phyloP scores from a whole-genome alignment of 768 basidiomycete species.

The Trametes sanguinea region DNA sequence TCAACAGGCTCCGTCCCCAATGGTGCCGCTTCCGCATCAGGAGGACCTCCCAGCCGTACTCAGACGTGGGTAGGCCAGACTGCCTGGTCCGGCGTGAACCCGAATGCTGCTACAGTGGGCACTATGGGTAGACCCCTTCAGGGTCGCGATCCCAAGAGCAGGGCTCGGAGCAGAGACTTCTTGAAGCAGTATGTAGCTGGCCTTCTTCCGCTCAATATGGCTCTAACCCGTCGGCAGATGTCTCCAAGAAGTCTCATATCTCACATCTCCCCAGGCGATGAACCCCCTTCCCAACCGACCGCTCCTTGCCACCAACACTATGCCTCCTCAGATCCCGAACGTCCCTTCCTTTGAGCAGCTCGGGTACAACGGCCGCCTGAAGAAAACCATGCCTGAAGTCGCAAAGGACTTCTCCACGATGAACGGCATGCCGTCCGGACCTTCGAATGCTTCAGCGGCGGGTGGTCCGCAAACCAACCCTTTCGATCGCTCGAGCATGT shows the following conservation, averaged over 20 bases:
- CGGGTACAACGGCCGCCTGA: slow-evolving; percentile 75
- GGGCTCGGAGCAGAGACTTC: slow-evolving; percentile 93
- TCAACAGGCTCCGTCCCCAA: slow-evolving; percentile 50
- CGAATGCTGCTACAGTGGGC: slow-evolving; percentile 46
- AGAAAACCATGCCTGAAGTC: slow-evolving; percentile 77
- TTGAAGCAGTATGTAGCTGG: slow-evolving; percentile 80
- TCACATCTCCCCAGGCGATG: slow-evolving; percentile 96
- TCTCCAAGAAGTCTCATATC: slow-evolving; percentile 95
- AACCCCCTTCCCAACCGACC: slow-evolving; percentile 93
- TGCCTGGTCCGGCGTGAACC: slow-evolving; percentile 46
- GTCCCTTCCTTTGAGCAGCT: slow-evolving; percentile 74
- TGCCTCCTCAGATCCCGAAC: slow-evolving; percentile 68
- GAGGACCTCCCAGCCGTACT: slow-evolving; percentile 46
- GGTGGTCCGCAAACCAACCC: slow-evolving; percentile 44
- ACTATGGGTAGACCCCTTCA: slow-evolving; percentile 68
- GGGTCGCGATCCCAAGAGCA: slow-evolving; percentile 92
- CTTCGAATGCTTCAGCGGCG: slow-evolving; percentile 50
- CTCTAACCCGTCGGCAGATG: slow-evolving; percentile 53
- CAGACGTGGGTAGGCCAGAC: slow-evolving; percentile 54
- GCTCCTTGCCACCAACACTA: slow-evolving; percentile 63
- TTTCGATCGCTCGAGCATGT: slow-evolving; percentile 54
- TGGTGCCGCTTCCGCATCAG: slow-evolving; percentile 47
- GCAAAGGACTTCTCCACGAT: slow-evolving; percentile 68
- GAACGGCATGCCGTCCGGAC: slow-evolving; percentile 63
- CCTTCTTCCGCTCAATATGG: slow-evolving; percentile 4